Evolutionary conservation across 352 stramenopile species (phyloP), one percentile per base, ranked within the genome.

Genomic region (Phytophthora palmivora): DNA sequence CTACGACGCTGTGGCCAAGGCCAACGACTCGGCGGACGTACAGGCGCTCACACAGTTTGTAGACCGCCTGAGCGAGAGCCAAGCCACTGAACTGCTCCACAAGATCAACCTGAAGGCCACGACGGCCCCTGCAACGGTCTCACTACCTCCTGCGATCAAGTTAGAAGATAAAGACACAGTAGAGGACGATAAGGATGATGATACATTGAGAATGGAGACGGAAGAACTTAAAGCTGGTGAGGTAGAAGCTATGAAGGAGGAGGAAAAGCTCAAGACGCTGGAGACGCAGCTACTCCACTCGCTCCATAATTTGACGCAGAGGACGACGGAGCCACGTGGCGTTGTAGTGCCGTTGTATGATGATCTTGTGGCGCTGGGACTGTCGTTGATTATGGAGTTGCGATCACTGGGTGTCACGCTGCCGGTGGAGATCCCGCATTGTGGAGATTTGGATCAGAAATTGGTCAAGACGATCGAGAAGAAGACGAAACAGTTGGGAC

Each of bases 351-450:
- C 76, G 12, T 58, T 84, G 12, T 78, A 69, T 41, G 72, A 80
- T 42, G 58, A 72, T 18, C 63, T 82, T 10, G 59, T 68, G 18
- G 30, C 62, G 21, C 30, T 84, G 2, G 72, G 72, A 12, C 28
- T 76, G 22, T 80, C 76, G 28, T 50, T 84, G 32, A 21, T 84
- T 32, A 54, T 76, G 43, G 57, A 82, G 42, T 28, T 82, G 47
- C 70, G 73, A 8, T 59, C 51, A 15, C 41, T 82, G 33, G 73
- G 71, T 12, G 58, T 73, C 4, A 21, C 34, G 2, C 45, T 83
- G 18, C 73, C 76, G 4, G 60, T 82, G 19, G 76, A 82, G 44
- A 60, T 85, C 24, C 70, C 73, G 18, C 70, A 85, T 38, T 85
- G 76, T 24, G 72, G 72, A 41, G 72, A 84, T 45, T 48, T 84